Evolutionary conservation across 2,329 filamentous ascomycete species (phyloP).

Genomic region (Cercospora sp.): DNA sequence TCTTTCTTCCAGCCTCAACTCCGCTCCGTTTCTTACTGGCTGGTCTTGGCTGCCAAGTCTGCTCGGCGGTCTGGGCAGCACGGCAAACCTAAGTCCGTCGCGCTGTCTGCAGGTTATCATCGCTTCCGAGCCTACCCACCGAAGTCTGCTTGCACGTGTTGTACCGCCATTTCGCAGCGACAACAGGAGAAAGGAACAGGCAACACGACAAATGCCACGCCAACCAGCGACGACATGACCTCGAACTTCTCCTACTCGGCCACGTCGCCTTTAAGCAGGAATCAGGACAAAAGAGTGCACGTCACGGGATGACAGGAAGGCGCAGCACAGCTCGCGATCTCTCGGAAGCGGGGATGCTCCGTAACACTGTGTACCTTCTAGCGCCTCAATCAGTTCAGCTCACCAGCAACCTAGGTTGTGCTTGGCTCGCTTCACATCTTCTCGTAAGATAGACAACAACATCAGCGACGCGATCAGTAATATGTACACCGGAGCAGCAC

Average conservation of each 20-base stretch:
- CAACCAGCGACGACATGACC: rapidly evolving
- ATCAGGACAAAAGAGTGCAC: not conserved
- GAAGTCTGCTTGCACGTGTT: not conserved
- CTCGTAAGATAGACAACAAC: not conserved
- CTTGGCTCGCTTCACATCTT: not conserved
- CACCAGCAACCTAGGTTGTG: not conserved
- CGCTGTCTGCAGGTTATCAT: slow-evolving; percentile 6
- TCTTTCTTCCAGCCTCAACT: slow-evolving; percentile 7
- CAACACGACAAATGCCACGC: not conserved
- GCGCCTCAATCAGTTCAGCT: slow-evolving; percentile 1
- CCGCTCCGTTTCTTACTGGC: not conserved
- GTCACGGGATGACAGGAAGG: not conserved
- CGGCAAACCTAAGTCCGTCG: not conserved
- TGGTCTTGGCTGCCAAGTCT: slow-evolving; percentile 7
- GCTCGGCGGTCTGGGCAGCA: not conserved
- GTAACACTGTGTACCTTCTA: slow-evolving; percentile 7
- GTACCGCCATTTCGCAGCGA: not conserved
- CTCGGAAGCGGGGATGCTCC: slow-evolving; percentile 12
- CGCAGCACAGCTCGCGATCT: not conserved
- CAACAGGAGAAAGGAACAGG: not conserved
- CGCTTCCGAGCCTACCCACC: not conserved
- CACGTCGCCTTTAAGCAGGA: not conserved
- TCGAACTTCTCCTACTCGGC: not conserved
- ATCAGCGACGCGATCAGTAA: not conserved
- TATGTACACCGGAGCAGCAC: not conserved